These are phyloP conservation scores for Sporisorium graminicola DNA, from an alignment of 1,284 basidiomycete species.

Conservation along the genomic window DNA sequence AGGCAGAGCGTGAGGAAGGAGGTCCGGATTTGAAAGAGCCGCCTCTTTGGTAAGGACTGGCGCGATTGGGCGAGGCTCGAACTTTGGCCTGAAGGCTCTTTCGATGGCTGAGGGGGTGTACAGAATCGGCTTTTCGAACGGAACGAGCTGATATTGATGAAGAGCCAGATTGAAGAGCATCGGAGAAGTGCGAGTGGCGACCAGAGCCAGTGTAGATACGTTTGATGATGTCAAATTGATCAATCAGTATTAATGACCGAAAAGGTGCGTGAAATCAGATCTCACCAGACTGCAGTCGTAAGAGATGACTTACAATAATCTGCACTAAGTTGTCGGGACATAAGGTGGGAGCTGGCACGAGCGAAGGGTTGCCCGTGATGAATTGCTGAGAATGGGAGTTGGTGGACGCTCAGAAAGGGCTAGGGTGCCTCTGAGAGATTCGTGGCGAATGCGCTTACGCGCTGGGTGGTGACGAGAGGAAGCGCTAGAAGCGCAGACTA, in stretches of 20 bases:
- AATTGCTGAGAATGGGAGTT: not conserved
- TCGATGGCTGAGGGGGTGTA: constrained; percentile 33
- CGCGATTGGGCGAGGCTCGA: constrained; percentile 27
- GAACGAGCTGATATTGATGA: constrained; percentile 28
- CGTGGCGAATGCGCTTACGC: constrained; percentile 14
- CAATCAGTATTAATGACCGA: not conserved
- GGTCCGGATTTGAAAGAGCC: constrained; percentile 36
- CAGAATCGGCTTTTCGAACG: constrained; percentile 36
- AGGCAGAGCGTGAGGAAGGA: constrained; percentile 39
- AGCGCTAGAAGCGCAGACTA: constrained; percentile 24
- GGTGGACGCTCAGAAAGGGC: constrained; percentile 9
- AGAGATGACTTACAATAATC: constrained; percentile 41
- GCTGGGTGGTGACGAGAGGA: not conserved
- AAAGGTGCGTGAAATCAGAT: not conserved
- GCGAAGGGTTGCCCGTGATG: constrained; percentile 21
- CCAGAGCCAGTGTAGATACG: too few species aligned
- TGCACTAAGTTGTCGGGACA: constrained; percentile 49
- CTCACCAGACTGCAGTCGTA: not conserved
- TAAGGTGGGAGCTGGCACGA: constrained; percentile 33
- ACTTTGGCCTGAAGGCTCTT: constrained; percentile 49
- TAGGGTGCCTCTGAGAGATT: constrained; percentile 5
- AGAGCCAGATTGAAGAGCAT: too few species aligned
- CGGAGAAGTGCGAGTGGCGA: not conserved
- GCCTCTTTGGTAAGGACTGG: constrained; percentile 34
- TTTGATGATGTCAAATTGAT: not conserved